Conservation (phyloP, 176 grass and related monocot genomes). For the Thalia dealbata region DNA sequence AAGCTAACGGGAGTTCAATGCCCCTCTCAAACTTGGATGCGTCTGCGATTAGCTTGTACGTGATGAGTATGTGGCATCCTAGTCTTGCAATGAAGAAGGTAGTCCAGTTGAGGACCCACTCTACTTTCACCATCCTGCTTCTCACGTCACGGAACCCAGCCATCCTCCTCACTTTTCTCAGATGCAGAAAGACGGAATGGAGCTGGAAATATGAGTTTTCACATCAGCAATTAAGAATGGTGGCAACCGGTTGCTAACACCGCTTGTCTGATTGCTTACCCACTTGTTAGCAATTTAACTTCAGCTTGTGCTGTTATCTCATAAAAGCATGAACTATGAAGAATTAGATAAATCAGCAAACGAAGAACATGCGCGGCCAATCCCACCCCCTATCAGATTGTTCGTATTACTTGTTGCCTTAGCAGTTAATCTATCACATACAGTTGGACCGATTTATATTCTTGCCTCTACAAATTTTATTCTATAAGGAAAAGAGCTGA, state of each 20-base stretch:
- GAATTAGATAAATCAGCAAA: not conserved
- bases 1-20: constrained; percentile 81
- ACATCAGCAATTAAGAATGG: not conserved
- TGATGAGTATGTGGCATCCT: constrained; percentile 64
- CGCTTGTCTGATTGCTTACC: not conserved
- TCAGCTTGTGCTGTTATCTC: not conserved
- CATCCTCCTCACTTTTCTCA: constrained; percentile 80
- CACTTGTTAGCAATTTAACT: not conserved
- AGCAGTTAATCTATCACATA: too few relatives aligned
- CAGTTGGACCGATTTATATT: not conserved
- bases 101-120: constrained; percentile 85
- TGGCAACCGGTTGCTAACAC: not conserved
- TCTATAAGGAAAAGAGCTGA: not conserved
- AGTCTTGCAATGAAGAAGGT: constrained; percentile 61
- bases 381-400: too few relatives aligned
- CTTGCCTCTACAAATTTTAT: not conserved
- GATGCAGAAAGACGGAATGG: constrained; percentile 80
- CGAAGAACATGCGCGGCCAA: too few relatives aligned
- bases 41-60: constrained; percentile 64
- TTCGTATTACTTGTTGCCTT: too few relatives aligned
- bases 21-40: constrained; percentile 66
- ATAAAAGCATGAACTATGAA: not conserved
- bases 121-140: constrained; percentile 52
- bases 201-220: constrained; percentile 36
- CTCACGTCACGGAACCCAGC: constrained; percentile 52